phyloP scores from a whole-genome alignment of 2,329 filamentous ascomycete species.

The Didymella pomorum region DNA sequence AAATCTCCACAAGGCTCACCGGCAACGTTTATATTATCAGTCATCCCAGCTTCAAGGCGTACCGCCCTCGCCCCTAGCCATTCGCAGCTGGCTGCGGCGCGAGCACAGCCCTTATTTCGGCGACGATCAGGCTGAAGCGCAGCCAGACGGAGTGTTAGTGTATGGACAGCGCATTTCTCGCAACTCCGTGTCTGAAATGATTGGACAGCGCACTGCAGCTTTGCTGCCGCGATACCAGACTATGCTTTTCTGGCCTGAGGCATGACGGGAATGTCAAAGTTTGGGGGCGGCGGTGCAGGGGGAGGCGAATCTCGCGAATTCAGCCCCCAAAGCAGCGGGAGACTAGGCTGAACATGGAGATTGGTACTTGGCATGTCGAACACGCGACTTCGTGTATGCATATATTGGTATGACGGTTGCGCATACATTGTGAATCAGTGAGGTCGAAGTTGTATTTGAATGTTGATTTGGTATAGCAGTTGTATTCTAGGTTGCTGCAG shows the following conservation, averaged over 20 bases:
- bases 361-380: slow-evolving; percentile 8
- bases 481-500: background rate
- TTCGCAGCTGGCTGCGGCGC: slow-evolving; percentile 10
- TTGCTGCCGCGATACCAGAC: background rate
- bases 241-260: background rate
- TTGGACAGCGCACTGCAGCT: background rate
- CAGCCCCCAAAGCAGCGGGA: slow-evolving; percentile 10
- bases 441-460: background rate
- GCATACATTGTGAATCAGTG: background rate
- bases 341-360: slow-evolving; percentile 10
- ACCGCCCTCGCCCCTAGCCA: slow-evolving; percentile 19
- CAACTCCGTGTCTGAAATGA: background rate
- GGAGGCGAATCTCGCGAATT: slow-evolving; percentile 28
- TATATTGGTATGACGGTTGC: no score
- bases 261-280: background rate
- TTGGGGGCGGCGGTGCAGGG: slow-evolving; percentile 26
- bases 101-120: slow-evolving; percentile 32
- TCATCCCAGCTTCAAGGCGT: slow-evolving; percentile 23
- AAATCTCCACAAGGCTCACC: slow-evolving; percentile 18
- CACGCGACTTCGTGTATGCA: slow-evolving; percentile 1
- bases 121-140: slow-evolving; percentile 20
- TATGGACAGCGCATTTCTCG: background rate
- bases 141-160: background rate
- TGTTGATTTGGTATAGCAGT: background rate
- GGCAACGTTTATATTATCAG: slow-evolving; percentile 12